Base-by-base conservation (phyloP, 768 basidiomycete species). In the Mycena alexandri region DNA sequence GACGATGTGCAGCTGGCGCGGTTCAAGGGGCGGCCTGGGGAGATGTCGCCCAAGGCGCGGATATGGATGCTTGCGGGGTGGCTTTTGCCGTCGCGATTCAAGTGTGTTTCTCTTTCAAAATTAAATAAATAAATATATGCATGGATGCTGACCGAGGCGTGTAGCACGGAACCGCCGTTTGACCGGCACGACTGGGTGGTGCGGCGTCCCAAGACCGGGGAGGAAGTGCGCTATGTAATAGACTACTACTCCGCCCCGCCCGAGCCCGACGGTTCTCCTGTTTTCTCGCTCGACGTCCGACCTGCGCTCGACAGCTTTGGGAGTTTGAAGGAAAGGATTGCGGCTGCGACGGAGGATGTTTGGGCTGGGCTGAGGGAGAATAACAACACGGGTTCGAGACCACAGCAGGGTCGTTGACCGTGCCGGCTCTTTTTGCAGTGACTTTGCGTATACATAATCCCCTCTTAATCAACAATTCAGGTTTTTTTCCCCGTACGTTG, bases 181-280 rank as follows among this genome's bases (percentile, higher is more conserved):
- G 98, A 99, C 76, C 90, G 98, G 10, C 98, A 99, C 77, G 98
- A 99, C 81, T 99, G 98, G 98, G 80, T 98, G 58, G 86, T 99
- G 60, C 92, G 92, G 34, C 90, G 97, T 57, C 89, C 91, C 36
- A 82, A 83, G 44, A 90, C 91, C 1, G 90, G 93, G 19, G 88
- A 93, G 72, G 92, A 95, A 79, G 91, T 95, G 57, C 92, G 94
- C 76, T 97, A 99, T 79, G 93, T 99, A 52, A 99, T 99, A 73
- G 98, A 99, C 82, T 99, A 99, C 80, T 99, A 99, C 79, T 93
- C 94, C 52, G 95, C 95, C 0, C 94, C 96, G 1, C 89, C 93
- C 3, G 91, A 96, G 61, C 84, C 89, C 10, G 93, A 98, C 71
- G 97, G 97, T 10, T 93, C 93, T 50, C 98, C 98, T 19, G 96